Evolutionary conservation across 2,329 filamentous ascomycete species (phyloP).

Genomic region (Trichoderma hamatum): DNA sequence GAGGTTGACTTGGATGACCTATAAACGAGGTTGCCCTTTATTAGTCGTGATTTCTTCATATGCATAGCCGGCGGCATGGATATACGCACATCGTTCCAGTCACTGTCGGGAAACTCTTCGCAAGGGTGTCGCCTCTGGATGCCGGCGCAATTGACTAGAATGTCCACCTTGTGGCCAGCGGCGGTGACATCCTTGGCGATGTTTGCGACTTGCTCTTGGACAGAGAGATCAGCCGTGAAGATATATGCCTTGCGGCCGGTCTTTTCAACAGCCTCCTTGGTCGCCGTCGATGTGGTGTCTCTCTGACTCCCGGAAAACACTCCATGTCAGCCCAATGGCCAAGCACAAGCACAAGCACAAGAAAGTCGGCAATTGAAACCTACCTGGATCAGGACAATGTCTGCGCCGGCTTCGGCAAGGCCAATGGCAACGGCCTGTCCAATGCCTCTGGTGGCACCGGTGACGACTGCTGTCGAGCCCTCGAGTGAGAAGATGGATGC

Average conservation of each 20-base stretch:
- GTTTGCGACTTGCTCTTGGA: constrained; percentile 59
- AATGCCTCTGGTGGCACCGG: constrained; percentile 61
- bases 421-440: constrained; percentile 60
- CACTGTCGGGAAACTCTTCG: constrained; percentile 72
- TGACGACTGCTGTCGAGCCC: constrained; percentile 60
- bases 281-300: constrained; percentile 50
- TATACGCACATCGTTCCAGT: constrained; percentile 67
- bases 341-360: neutral
- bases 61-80: neutral
- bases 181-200: constrained; percentile 64
- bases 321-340: neutral
- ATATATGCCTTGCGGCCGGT: constrained; percentile 69
- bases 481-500: constrained; percentile 55
- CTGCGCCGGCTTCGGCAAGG: constrained; percentile 61
- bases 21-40: neutral
- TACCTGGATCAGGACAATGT: constrained; percentile 59
- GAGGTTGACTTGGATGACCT: constrained; percentile 86
- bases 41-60: neutral
- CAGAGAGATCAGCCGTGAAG: constrained; percentile 71
- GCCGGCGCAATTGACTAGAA: constrained; percentile 84
- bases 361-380: neutral
- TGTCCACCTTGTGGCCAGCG: constrained; percentile 68
- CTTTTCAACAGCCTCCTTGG: constrained; percentile 63
- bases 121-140: constrained; percentile 80
- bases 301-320: constrained; percentile 38